A percentile compares a stretch with the other conserved stretches of the same genome.
These are phyloP conservation scores for Lactarius trivialis DNA, from an alignment of 768 basidiomycete species.

Conservation along the genomic window DNA sequence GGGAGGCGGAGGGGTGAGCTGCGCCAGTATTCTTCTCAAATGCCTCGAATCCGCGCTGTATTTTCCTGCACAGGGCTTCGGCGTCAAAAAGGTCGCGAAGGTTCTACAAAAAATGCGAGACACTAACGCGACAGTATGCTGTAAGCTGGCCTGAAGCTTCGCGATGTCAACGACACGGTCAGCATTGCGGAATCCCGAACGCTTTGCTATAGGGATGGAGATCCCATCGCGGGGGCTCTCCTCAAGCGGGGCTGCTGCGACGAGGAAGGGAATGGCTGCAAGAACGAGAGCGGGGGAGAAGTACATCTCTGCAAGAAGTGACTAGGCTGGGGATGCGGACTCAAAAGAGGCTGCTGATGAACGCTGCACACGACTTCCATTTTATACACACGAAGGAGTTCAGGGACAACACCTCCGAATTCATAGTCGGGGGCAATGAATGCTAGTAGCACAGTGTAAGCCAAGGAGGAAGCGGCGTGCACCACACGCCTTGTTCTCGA, in stretches of 20 bases:
- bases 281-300: no score
- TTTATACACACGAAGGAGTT: neutral
- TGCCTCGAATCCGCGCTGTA: conserved; percentile 7
- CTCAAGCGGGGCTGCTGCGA: neutral
- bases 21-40: conserved; percentile 18
- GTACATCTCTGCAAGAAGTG: no score
- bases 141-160: conserved; percentile 4
- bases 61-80: conserved; percentile 9
- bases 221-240: neutral
- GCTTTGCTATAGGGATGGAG: neutral
- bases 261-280: neutral
- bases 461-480: no score
- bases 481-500: neutral
- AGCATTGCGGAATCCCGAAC: neutral
- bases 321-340: no score
- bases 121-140: neutral
- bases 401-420: neutral
- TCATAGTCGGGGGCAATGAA: neutral
- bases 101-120: neutral
- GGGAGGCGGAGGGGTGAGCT: conserved; percentile 5
- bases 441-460: neutral
- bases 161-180: conserved; percentile 19
- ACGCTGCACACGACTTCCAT: neutral
- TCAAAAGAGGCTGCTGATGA: no score
- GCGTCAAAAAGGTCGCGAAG: neutral